Conservation (phyloP, 2,329 filamentous ascomycete genomes). For the Cercospora sojina region DNA sequence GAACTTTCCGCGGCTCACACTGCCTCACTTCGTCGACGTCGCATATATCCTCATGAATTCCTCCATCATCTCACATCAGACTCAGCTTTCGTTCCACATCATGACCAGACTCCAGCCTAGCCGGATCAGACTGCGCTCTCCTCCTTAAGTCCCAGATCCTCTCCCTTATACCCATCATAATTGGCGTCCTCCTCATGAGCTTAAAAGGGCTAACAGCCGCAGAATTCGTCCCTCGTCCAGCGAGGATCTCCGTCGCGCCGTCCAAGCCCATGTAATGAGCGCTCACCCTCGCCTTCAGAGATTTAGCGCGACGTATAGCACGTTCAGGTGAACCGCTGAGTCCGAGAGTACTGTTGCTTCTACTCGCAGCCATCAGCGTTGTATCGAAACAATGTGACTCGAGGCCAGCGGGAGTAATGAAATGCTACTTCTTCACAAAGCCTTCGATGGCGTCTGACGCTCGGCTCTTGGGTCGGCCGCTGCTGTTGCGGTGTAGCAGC, state of each 20-base stretch:
- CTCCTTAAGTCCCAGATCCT: constrained; percentile 26
- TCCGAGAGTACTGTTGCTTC: not conserved
- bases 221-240: constrained; percentile 1
- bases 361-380: constrained; percentile 7
- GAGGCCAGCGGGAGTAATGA: constrained; percentile 14
- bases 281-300: constrained; percentile 12
- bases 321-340: constrained; percentile 4
- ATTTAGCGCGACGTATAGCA: constrained; percentile 16
- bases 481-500: constrained; percentile 32
- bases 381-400: constrained; percentile 9
- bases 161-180: constrained; percentile 28
- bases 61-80: not conserved
- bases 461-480: constrained; percentile 25
- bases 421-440: constrained; percentile 37
- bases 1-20: not conserved
- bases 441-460: constrained; percentile 34
- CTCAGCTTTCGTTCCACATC: not conserved
- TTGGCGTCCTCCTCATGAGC: constrained; percentile 8
- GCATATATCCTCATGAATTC: not conserved
- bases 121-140: constrained; percentile 29
- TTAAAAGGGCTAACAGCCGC: constrained; percentile 2
- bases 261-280: constrained; percentile 19
- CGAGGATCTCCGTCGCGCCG: constrained; percentile 19
- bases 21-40: not conserved
- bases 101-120: constrained; percentile 21